Evolutionary conservation across 495 filamentous ascomycete species (phyloP).

Genomic region (Amphirosellinia nigrospora): DNA sequence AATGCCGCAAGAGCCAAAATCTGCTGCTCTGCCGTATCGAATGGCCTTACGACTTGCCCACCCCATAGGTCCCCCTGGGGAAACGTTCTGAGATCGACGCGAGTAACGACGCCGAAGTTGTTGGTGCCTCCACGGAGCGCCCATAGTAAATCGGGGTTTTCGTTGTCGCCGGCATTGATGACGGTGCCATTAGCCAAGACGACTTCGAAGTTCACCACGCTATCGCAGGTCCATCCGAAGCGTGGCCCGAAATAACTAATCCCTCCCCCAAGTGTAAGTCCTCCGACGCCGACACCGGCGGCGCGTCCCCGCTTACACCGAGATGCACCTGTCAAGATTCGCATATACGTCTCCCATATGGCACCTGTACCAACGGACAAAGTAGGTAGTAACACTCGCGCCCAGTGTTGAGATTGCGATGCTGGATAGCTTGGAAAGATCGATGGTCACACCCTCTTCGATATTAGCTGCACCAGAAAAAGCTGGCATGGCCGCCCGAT

Average conservation of each 20-base stretch:
- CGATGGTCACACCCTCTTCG: slow-evolving; percentile 47
- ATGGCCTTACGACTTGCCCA: not conserved
- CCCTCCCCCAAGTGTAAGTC: slow-evolving; percentile 50
- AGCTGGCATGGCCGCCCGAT: slow-evolving; percentile 58
- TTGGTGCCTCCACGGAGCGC: slow-evolving; percentile 61
- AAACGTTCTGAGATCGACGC: slow-evolving; percentile 35
- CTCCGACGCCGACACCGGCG: slow-evolving; percentile 40
- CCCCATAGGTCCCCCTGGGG: slow-evolving; percentile 30
- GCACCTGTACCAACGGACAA: slow-evolving; percentile 29
- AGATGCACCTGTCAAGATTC: slow-evolving; percentile 34
- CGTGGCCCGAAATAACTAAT: slow-evolving; percentile 45
- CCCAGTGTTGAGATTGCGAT: not conserved
- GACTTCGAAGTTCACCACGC: slow-evolving; percentile 52
- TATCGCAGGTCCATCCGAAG: slow-evolving; percentile 57
- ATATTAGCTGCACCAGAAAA: slow-evolving; percentile 50
- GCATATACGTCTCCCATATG: slow-evolving; percentile 41
- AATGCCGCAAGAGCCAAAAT: slow-evolving; percentile 22
- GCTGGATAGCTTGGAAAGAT: slow-evolving; percentile 34
- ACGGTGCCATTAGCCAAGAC: slow-evolving; percentile 64
- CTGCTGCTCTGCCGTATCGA: slow-evolving; percentile 21
- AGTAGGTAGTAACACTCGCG: not conserved
- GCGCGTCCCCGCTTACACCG: slow-evolving; percentile 38
- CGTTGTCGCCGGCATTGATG: slow-evolving; percentile 45
- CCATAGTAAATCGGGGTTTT: slow-evolving; percentile 55
- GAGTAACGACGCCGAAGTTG: slow-evolving; percentile 63